Evolutionary conservation across 495 filamentous ascomycete genomes (phyloP).

Genomic region (Poronia punctata): DNA sequence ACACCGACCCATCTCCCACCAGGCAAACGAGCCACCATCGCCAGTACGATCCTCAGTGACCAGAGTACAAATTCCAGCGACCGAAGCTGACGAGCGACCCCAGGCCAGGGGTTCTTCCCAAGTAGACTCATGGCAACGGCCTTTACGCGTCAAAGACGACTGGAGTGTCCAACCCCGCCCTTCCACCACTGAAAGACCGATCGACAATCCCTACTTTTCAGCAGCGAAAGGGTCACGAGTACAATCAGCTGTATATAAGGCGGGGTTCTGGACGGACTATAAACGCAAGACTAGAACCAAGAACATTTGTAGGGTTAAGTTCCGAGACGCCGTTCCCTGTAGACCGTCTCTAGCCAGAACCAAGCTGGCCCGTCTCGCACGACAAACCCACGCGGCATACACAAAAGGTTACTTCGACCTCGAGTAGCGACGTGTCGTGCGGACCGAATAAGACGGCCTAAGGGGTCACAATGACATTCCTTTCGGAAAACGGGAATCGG

Average conservation of each 20-base stretch:
- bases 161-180: slow-evolving; percentile 36
- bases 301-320: slow-evolving; percentile 69
- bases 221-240: slow-evolving; percentile 24
- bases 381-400: slow-evolving; percentile 24
- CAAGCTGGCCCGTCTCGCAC: slow-evolving; percentile 19
- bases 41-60: slow-evolving; percentile 43
- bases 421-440: slow-evolving; percentile 23
- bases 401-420: slow-evolving; percentile 15
- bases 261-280: slow-evolving; percentile 32
- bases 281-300: slow-evolving; percentile 51
- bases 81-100: slow-evolving; percentile 55
- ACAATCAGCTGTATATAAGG: slow-evolving; percentile 31
- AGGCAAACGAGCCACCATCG: slow-evolving; percentile 25
- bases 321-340: slow-evolving; percentile 55
- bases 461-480: slow-evolving; percentile 50
- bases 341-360: slow-evolving; percentile 23
- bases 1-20: slow-evolving; percentile 28
- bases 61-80: slow-evolving; percentile 56
- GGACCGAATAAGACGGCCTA: slow-evolving; percentile 12
- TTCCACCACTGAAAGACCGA: slow-evolving; percentile 28
- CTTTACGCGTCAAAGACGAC: slow-evolving; percentile 33
- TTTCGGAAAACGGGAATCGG: slow-evolving; percentile 57
- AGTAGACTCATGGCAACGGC: slow-evolving; percentile 52
- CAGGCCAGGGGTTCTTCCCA: slow-evolving; percentile 55
- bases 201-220: slow-evolving; percentile 34